Evolutionary conservation across 1,139 yeast genomes (phyloP).

Genomic region (Torulaspora pretoriensis): DNA sequence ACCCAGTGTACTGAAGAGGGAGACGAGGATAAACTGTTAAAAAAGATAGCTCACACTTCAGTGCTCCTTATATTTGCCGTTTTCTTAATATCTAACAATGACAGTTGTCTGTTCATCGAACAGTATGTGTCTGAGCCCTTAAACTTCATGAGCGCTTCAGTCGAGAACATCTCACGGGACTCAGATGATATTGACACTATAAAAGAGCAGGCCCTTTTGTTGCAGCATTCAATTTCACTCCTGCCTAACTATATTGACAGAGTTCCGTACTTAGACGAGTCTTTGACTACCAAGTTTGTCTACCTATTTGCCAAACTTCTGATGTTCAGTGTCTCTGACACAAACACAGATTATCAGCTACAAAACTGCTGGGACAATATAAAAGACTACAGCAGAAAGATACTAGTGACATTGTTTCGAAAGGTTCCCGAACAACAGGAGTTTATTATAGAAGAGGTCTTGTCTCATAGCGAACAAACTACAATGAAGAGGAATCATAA

Average conservation of each 20-base stretch:
- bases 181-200: constrained; percentile 8
- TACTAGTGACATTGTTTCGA: constrained; percentile 46
- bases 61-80: constrained; percentile 43
- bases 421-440: constrained; percentile 48
- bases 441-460: constrained; percentile 57
- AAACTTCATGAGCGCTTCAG: constrained; percentile 39
- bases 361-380: constrained; percentile 25
- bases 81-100: constrained; percentile 41
- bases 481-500: constrained; percentile 41
- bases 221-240: constrained; percentile 19
- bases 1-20: constrained; percentile 7
- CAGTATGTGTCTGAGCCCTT: constrained; percentile 42
- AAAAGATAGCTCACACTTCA: constrained; percentile 39
- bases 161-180: constrained; percentile 39
- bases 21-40: constrained; percentile 7
- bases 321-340: constrained; percentile 22
- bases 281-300: constrained; percentile 27
- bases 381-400: constrained; percentile 38
- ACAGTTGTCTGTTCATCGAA: constrained; percentile 46
- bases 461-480: constrained; percentile 48
- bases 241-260: constrained; percentile 26
- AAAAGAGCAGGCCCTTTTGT: constrained; percentile 9
- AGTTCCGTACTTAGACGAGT: constrained; percentile 31
- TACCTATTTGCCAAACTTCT: constrained; percentile 33
- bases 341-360: constrained; percentile 10